Conservation (phyloP, 108 stramenopile genomes). For the Cyclotella choctawhatcheeana region DNA sequence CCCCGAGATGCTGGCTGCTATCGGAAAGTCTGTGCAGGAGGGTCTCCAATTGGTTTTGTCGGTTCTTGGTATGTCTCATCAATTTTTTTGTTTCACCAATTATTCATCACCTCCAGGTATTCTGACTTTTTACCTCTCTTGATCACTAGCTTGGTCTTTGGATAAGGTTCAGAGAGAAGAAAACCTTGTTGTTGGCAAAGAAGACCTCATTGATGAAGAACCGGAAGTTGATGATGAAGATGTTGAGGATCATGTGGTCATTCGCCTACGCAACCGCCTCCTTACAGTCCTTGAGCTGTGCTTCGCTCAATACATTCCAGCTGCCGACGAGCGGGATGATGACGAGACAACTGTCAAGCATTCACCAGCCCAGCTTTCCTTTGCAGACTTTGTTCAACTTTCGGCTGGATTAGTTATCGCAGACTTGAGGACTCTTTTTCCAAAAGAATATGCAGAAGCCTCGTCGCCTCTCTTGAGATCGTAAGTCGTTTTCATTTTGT, state of each 20-base stretch:
- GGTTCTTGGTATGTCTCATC: slow-evolving; percentile 44
- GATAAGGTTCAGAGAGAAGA: slow-evolving; percentile 32
- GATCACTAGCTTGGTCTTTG: slow-evolving; percentile 33
- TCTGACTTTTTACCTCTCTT: neutral
- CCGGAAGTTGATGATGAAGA: slow-evolving; percentile 49
- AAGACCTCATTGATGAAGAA: slow-evolving; percentile 34
- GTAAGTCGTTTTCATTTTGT: neutral
- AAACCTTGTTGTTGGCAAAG: slow-evolving; percentile 35
- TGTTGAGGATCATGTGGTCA: slow-evolving; percentile 50
- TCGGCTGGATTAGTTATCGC: slow-evolving; percentile 57
- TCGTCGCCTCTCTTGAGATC: slow-evolving; percentile 60
- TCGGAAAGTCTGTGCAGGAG: slow-evolving; percentile 54
- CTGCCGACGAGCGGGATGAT: slow-evolving; percentile 29
- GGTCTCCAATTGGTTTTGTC: slow-evolving; percentile 59
- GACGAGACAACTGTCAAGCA: slow-evolving; percentile 54
- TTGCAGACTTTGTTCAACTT: slow-evolving; percentile 60
- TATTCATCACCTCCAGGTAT: no score
- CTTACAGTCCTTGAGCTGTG: slow-evolving; percentile 65
- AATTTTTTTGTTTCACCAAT: no score
- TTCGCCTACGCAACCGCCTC: slow-evolving; percentile 65
- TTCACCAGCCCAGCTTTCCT: slow-evolving; percentile 63
- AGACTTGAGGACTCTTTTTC: slow-evolving; percentile 76
- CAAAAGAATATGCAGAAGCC: slow-evolving; percentile 63
- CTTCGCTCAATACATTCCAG: slow-evolving; percentile 68
- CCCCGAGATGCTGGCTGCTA: slow-evolving; percentile 47